Percentiles rank a stretch among this genome's conserved stretches.
phyloP scores from a whole-genome alignment of 768 basidiomycete species.

The Mycena maculata region DNA sequence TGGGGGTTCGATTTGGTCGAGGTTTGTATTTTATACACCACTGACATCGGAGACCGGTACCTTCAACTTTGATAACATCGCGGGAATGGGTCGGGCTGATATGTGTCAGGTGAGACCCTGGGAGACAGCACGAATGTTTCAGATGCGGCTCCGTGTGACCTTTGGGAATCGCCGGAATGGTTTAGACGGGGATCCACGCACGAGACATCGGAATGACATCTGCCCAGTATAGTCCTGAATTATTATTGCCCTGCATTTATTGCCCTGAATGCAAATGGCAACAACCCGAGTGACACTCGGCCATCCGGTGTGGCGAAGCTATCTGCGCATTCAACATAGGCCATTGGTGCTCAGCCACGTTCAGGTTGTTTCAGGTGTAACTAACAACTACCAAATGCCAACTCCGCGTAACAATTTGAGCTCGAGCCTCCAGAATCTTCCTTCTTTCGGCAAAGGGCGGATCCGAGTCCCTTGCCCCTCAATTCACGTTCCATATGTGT shows the following conservation, averaged over 20 bases:
- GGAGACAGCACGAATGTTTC: not conserved
- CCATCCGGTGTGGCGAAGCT: slow-evolving; percentile 1
- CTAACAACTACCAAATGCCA: not conserved
- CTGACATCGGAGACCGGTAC: not conserved
- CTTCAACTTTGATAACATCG: not conserved
- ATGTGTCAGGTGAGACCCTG: not conserved
- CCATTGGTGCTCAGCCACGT: not conserved
- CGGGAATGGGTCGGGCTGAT: not conserved
- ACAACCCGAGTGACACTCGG: no score
- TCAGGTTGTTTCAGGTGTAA: no score
- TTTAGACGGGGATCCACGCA: not conserved
- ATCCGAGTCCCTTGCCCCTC: not conserved
- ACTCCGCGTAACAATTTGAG: not conserved
- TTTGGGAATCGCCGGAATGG: not conserved
- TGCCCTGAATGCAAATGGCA: not conserved
- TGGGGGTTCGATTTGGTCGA: not conserved
- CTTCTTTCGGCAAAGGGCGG: not conserved
- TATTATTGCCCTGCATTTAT: not conserved
- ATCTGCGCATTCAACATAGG: not conserved
- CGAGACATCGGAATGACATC: not conserved
- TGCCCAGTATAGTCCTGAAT: slow-evolving; percentile 2
- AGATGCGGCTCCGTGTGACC: not conserved
- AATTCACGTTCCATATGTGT: slow-evolving; percentile 9
- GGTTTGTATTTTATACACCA: not conserved
- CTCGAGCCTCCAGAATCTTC: not conserved